Conservation (phyloP, 306 rosid species). For the Cucurbita maxima region DNA sequence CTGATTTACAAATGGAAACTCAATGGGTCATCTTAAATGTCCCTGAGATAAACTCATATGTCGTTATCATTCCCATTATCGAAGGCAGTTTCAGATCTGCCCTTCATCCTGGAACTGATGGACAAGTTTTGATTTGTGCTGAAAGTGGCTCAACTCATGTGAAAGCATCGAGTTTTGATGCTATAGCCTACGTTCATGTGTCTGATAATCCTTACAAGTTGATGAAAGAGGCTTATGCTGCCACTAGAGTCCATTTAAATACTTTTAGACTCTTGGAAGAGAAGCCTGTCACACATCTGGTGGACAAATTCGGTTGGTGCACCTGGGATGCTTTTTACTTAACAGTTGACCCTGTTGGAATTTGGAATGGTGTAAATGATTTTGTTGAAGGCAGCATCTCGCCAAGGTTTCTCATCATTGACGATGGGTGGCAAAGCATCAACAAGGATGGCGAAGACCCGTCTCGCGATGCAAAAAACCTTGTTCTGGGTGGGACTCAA, state of each 20-base stretch:
- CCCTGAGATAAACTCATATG: slow-evolving; percentile 55
- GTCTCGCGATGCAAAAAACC: slow-evolving; percentile 37
- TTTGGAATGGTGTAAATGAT: slow-evolving; percentile 52
- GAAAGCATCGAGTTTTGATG: slow-evolving; percentile 27
- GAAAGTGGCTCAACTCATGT: slow-evolving; percentile 65
- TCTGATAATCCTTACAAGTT: slow-evolving; percentile 59
- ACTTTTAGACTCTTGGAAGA: slow-evolving; percentile 68
- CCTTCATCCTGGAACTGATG: slow-evolving; percentile 54
- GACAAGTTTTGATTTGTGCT: slow-evolving; percentile 41
- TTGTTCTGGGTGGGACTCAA: slow-evolving; percentile 58
- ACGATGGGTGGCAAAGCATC: slow-evolving; percentile 90
- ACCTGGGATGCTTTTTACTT: slow-evolving; percentile 90
- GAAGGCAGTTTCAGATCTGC: slow-evolving; percentile 62
- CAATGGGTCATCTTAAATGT: slow-evolving; percentile 66
- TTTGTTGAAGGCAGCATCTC: slow-evolving; percentile 39
- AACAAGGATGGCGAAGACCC: slow-evolving; percentile 45
- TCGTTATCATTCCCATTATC: slow-evolving; percentile 45
- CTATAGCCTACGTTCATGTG: slow-evolving; percentile 50
- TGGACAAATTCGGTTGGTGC: slow-evolving; percentile 90
- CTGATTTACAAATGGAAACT: slow-evolving; percentile 74
- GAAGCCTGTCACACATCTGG: slow-evolving; percentile 38
- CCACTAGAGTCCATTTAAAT: slow-evolving; percentile 52
- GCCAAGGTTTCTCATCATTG: slow-evolving; percentile 66
- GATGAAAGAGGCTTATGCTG: slow-evolving; percentile 69
- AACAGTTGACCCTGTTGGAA: slow-evolving; percentile 47